These are phyloP conservation scores for Fusarium stilboides DNA, from an alignment of 2,329 filamentous ascomycete species.

Conservation along the genomic window DNA sequence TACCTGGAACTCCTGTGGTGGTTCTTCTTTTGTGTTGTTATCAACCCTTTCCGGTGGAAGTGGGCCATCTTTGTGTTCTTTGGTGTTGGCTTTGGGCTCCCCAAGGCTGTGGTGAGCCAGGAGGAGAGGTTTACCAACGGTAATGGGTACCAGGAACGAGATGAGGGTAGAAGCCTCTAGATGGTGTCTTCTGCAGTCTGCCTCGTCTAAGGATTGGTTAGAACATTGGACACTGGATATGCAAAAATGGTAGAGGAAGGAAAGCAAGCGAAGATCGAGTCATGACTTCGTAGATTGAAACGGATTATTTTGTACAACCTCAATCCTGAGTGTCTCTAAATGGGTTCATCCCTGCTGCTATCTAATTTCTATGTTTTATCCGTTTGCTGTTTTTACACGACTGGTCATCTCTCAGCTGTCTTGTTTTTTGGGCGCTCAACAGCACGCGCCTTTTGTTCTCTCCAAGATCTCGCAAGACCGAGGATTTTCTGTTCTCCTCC, in stretches of 20 bases:
- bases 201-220: not conserved
- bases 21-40: constrained; percentile 83
- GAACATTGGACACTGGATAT: not conserved
- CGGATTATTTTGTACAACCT: constrained; percentile 5
- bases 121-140: constrained; percentile 70
- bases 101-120: constrained; percentile 74
- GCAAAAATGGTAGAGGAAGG: not conserved
- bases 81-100: constrained; percentile 77
- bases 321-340: not conserved
- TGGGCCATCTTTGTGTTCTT: constrained; percentile 89
- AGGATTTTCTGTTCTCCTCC: constrained; percentile 8
- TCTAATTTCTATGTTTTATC: not conserved
- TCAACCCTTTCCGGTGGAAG: constrained; percentile 93
- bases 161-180: constrained; percentile 41
- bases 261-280: not conserved
- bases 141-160: constrained; percentile 34
- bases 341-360: not conserved
- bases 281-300: constrained; percentile 19
- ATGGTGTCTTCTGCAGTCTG: not conserved
- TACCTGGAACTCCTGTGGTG: constrained; percentile 89
- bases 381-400: not conserved
- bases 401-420: not conserved
- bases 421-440: constrained; percentile 3
- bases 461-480: not conserved
- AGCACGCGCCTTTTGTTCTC: constrained; percentile 3